phyloP scores from a whole-genome alignment of 352 stramenopile genomes.

The Pythium pyrilobum region DNA sequence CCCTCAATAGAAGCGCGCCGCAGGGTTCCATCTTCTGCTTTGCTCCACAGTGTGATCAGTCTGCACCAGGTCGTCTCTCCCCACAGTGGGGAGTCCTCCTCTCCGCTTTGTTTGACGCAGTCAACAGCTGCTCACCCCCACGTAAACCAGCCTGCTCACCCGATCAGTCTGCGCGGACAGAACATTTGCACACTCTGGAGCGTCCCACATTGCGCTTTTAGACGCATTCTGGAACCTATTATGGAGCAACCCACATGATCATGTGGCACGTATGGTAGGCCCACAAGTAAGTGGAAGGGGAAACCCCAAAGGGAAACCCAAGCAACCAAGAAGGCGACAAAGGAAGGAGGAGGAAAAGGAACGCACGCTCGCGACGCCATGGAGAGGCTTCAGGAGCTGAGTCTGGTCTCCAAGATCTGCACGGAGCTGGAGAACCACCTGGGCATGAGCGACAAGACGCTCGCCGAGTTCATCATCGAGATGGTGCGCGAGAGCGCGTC shows the following conservation, averaged over 20 bases:
- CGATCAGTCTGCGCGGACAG: conserved; percentile 4
- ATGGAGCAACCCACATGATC: neutral
- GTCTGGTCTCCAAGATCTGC: conserved; percentile 86
- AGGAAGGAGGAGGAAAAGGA: conserved; percentile 1
- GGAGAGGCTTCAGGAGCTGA: conserved; percentile 88
- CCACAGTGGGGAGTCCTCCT: neutral
- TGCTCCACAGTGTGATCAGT: neutral
- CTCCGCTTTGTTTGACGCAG: conserved; percentile 13
- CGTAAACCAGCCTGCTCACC: conserved; percentile 2
- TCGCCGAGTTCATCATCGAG: conserved; percentile 96
- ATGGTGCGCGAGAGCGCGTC: conserved; percentile 73
- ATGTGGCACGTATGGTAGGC: neutral
- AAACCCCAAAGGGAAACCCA: conserved; percentile 1
- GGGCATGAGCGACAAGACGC: conserved; percentile 94
- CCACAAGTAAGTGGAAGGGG: conserved; percentile 8
- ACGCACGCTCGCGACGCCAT: conserved; percentile 24
- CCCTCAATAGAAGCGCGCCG: neutral
- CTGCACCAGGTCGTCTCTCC: conserved; percentile 3
- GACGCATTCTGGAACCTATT: neutral
- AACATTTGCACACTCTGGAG: neutral
- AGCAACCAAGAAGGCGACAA: conserved; percentile 1
- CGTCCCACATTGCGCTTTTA: neutral
- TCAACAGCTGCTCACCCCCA: neutral
- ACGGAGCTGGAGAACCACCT: conserved; percentile 90
- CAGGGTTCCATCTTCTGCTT: neutral